These are phyloP conservation scores for Smittium mucronatum DNA, from an alignment of 371 early-diverging fungal genomes.

Conservation along the genomic window DNA sequence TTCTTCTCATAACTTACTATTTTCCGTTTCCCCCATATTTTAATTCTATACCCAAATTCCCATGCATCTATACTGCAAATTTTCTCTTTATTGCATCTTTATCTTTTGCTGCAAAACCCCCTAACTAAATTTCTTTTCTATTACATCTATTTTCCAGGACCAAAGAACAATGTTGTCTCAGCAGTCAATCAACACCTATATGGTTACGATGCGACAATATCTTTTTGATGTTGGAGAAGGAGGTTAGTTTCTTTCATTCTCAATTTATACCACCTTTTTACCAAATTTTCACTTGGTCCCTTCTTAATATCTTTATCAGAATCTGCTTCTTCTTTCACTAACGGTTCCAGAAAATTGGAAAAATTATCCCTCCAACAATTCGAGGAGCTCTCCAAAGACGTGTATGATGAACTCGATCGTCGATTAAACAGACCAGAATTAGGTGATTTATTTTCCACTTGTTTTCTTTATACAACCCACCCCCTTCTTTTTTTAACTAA, in stretches of 20 bases:
- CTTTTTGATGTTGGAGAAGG: neutral
- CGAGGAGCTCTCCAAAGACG: slow-evolving; percentile 87
- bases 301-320: neutral
- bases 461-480: too few species aligned
- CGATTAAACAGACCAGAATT: slow-evolving; percentile 45
- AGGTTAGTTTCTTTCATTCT: neutral
- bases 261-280: neutral
- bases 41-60: too few species aligned
- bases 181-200: neutral
- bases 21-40: too few species aligned
- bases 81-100: too few species aligned
- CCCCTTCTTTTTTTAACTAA: too few species aligned
- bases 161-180: neutral
- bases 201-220: neutral
- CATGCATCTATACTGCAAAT: too few species aligned
- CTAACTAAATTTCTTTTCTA: too few species aligned
- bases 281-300: neutral
- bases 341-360: slow-evolving; percentile 63
- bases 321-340: too few species aligned
- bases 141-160: neutral
- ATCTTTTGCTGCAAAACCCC: too few species aligned
- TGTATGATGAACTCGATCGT: slow-evolving; percentile 83
- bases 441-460: slow-evolving; percentile 35
- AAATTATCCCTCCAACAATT: slow-evolving; percentile 71
- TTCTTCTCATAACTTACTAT: too few species aligned